Evolutionary conservation across 139 green algal genomes (phyloP), one percentile per base, ranked within the genome.

Genomic region (Edaphochlamys debaryana): DNA sequence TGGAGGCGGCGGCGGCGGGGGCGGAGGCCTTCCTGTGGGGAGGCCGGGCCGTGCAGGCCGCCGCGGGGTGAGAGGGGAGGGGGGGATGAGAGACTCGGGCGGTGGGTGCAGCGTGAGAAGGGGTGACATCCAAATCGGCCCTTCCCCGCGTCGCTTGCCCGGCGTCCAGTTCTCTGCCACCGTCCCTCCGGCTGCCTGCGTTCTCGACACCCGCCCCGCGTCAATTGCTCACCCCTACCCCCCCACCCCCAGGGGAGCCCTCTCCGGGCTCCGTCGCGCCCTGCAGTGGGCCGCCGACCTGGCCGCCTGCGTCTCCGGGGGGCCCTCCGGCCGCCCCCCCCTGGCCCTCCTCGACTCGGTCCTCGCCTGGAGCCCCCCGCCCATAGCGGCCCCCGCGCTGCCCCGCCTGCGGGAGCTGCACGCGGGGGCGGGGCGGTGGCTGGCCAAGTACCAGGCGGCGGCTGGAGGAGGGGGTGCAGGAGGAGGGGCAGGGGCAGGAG

Each of bases 271-370:
- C 38, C 77, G 38, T 27, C 42, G 45, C 34, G 77, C 63, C 20
- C 67, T 30, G 45, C 34, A 83, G 17, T 75, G 77, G 77, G 25
- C 11, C 22, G 63, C 42, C 3, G 41, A 40, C 37, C 22, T 52
- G 36, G 45, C 63, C 0, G 77, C 63, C 11, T 72, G 60, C 41
- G 25, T 3, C 4, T 45, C 32, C 32, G 45, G 32, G 32, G 63
- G 64, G 9, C 77, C 77, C 4, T 45, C 32, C 32, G 45, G 32
- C 45, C 77, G 64, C 3, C 77, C 77, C 20, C 30, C 32, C 23
- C n/a, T 74, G 62, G 32, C n/a, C 25, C 52, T 63, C 63, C 40
- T 94, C 34, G 87, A 87, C 37, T 84, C 79, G 20, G 34, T 93
- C 32, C 68, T 95, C 62, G 69, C 66, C 8, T 70, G 67, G 36